Conservation (phyloP, 1,284 basidiomycete genomes). For the Ustilago cynodontis region DNA sequence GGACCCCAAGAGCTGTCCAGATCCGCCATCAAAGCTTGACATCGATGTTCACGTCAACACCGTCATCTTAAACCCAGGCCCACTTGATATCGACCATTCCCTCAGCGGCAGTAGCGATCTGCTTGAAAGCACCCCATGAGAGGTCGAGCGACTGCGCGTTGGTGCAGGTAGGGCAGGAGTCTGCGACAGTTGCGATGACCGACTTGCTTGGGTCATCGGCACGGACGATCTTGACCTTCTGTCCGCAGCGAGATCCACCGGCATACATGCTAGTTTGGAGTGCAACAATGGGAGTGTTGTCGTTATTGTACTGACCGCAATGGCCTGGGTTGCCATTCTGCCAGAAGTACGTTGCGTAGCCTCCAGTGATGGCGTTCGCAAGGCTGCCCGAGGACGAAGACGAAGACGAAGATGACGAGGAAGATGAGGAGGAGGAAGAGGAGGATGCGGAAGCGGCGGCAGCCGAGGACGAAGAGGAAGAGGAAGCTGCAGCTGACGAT, state of each 20-base stretch:
- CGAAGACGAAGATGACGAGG: conserved; percentile 4
- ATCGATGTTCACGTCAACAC: background rate
- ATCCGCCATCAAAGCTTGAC: background rate
- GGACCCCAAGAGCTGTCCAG: background rate
- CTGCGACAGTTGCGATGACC: conserved; percentile 73
- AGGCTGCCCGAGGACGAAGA: conserved; percentile 17
- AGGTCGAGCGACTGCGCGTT: conserved; percentile 80
- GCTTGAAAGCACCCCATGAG: conserved; percentile 79
- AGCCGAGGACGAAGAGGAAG: conserved; percentile 17
- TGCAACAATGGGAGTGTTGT: conserved; percentile 54
- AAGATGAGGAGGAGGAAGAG: conserved; percentile 17
- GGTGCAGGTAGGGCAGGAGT: conserved; percentile 73
- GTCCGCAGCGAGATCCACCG: conserved; percentile 77
- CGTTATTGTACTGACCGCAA: conserved; percentile 62
- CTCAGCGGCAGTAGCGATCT: conserved; percentile 74
- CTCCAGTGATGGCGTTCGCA: conserved; percentile 38
- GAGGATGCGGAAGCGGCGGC: conserved; percentile 14
- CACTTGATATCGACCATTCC: conserved; percentile 74
- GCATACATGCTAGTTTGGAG: conserved; percentile 56
- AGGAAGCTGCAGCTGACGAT: conserved; percentile 7
- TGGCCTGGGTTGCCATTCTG: conserved; percentile 66
- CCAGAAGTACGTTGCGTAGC: conserved; percentile 61
- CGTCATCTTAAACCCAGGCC: conserved; percentile 38
- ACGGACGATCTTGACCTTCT: conserved; percentile 76
- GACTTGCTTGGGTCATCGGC: conserved; percentile 71